phyloP scores from a whole-genome alignment of 139 green algal genomes.

The Volvox africanus region DNA sequence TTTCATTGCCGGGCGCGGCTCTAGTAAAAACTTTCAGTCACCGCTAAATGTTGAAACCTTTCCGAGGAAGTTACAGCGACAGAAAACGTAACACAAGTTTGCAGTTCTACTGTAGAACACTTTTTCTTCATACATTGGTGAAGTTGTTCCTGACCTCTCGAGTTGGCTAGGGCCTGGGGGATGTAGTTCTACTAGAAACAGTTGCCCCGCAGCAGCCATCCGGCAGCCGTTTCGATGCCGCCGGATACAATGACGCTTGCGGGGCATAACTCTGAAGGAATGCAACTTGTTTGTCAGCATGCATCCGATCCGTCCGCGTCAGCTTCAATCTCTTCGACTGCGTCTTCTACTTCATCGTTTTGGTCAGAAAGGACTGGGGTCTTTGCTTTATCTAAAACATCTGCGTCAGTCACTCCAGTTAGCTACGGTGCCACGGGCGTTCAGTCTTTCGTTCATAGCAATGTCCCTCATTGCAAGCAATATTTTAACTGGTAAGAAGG shows the following conservation, averaged over 20 bases:
- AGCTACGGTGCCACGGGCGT: not conserved
- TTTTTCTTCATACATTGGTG: no score
- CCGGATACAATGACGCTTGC: slow-evolving; percentile 36
- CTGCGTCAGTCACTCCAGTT: not conserved
- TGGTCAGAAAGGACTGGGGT: not conserved
- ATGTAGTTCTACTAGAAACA: not conserved
- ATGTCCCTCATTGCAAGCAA: slow-evolving; percentile 51
- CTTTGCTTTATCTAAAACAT: not conserved
- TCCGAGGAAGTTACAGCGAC: no score
- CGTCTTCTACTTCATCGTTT: not conserved
- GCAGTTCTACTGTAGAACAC: no score
- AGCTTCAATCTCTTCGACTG: not conserved
- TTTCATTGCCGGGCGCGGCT: no score
- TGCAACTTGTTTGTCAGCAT: not conserved
- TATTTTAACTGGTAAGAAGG: slow-evolving; percentile 56
- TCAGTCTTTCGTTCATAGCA: not conserved
- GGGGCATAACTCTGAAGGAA: slow-evolving; percentile 10
- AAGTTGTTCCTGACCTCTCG: no score
- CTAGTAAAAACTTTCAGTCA: no score
- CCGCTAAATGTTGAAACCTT: no score
- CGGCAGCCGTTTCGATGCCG: slow-evolving; percentile 17
- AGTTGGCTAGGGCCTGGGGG: not conserved
- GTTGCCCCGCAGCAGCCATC: slow-evolving; percentile 26
- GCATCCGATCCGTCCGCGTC: not conserved
- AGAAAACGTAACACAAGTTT: no score